Evolutionary conservation across 129 eudicot species (phyloP).

Genomic region (Saussurea involucrata): DNA sequence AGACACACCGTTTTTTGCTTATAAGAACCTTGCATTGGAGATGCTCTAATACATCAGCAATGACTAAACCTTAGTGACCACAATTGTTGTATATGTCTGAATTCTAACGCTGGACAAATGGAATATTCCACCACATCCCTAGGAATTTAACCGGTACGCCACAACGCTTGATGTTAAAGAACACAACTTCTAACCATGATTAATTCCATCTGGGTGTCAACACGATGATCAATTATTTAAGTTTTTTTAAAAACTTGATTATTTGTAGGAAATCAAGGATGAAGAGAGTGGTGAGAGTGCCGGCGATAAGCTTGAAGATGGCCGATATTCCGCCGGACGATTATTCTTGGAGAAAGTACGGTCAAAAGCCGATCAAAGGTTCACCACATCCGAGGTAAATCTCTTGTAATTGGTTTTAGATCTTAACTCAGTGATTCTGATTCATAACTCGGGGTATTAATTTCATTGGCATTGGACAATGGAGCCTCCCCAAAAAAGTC

Average conservation of each 20-base stretch:
- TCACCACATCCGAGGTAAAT: slow-evolving; percentile 95
- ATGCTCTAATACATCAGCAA: too few species aligned
- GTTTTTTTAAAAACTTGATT: background rate
- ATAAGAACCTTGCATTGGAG: too few species aligned
- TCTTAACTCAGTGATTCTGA: background rate
- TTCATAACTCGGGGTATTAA: slow-evolving; percentile 10
- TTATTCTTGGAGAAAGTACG: slow-evolving; percentile 96
- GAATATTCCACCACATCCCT: too few species aligned
- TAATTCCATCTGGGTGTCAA: background rate
- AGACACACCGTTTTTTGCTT: too few species aligned
- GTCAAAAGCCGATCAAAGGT: slow-evolving; percentile 98
- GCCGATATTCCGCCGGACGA: slow-evolving; percentile 98
- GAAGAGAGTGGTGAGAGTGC: slow-evolving; percentile 79
- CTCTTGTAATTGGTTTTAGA: background rate
- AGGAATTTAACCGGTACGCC: too few species aligned
- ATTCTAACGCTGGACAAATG: too few species aligned
- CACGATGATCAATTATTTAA: background rate
- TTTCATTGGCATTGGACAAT: slow-evolving; percentile 20
- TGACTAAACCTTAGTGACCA: too few species aligned
- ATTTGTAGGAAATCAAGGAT: slow-evolving; percentile 64
- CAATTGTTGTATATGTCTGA: too few species aligned
- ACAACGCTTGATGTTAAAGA: too few species aligned
- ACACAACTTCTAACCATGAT: background rate
- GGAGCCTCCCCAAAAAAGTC: slow-evolving; percentile 34
- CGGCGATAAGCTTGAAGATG: slow-evolving; percentile 91